Evolutionary conservation across 208 protist species (phyloP), one percentile per base, ranked within the genome.

Genomic region (Trypanosoma theileri): DNA sequence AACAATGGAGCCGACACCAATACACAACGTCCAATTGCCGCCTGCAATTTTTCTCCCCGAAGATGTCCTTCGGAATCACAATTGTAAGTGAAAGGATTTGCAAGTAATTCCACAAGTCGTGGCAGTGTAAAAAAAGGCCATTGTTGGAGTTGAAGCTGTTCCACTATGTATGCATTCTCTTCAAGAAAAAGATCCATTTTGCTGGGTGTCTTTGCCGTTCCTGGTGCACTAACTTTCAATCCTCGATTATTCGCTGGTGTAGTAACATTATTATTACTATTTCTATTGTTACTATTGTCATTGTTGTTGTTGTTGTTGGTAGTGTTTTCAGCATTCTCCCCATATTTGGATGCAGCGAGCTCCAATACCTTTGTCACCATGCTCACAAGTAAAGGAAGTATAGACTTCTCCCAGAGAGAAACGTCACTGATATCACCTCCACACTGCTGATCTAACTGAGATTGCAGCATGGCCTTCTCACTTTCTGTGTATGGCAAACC

Each of bases 131-230:
- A 96, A 13, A 88, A 86, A 35, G 73, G 69, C 80, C 78, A 80
- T 61, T 76, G 79, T 58, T 88, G 74, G 66, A 81, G 74, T 64
- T 71, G 59, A 52, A 91, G 80, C 76, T 96, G 85, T 12, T 83
- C 80, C 9, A 93, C 1, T 10, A 96, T 68, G 62, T 96, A 96
- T n/a, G 57, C 62, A 66, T 86, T 94, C 62, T 96, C 88, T 75
- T 93, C 82, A 21, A 42, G 59, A 61, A 96, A 96, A 62, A 81
- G 69, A 53, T 74, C 75, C 54, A 66, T 57, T 46, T 68, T 67
- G n/a, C 26, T 45, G 0, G 42, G 17, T 17, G 21, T 52, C 10
- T 35, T 9, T 12, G 8, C 14, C 31, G 8, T 31, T 7, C 10
- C 12, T 7, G 48, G 11, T 10, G 7, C 57, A 17, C 57, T n/a